These are phyloP conservation scores for Staphylotrichum longicolle DNA, from an alignment of 495 filamentous ascomycete species.

Conservation along the genomic window DNA sequence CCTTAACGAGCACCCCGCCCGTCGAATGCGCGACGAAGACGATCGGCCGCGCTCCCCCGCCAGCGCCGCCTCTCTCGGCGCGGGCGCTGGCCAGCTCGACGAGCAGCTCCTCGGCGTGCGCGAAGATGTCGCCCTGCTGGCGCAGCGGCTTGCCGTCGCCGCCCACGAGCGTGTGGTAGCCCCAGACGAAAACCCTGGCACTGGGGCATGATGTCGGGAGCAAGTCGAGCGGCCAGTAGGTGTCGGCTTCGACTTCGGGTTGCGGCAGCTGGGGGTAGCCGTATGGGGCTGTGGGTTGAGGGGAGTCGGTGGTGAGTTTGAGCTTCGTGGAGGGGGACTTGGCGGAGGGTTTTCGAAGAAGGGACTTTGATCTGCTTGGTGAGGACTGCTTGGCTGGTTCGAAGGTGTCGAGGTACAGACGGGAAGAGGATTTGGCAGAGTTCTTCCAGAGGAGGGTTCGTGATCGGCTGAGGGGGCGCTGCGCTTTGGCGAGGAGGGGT, in stretches of 20 bases:
- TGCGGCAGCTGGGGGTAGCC: no score
- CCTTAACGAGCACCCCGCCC: slow-evolving; percentile 41
- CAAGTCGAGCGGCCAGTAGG: slow-evolving; percentile 40
- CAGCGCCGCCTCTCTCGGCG: slow-evolving; percentile 12
- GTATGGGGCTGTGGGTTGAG: no score
- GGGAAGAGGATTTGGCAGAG: slow-evolving; percentile 29
- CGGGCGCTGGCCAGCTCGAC: slow-evolving; percentile 29
- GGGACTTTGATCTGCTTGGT: neutral
- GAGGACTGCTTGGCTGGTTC: slow-evolving; percentile 16
- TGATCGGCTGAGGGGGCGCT: slow-evolving; percentile 6
- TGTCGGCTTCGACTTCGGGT: slow-evolving; percentile 13
- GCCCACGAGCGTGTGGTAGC: slow-evolving; percentile 34
- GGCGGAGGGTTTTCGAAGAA: slow-evolving; percentile 26
- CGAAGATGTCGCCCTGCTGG: slow-evolving; percentile 35
- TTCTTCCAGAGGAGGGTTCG: slow-evolving; percentile 19
- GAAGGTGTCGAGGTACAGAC: slow-evolving; percentile 19
- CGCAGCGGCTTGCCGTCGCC: slow-evolving; percentile 30
- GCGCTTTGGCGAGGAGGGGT: slow-evolving; percentile 18
- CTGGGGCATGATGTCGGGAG: slow-evolving; percentile 37
- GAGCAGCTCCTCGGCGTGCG: slow-evolving; percentile 35
- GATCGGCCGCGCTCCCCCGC: slow-evolving; percentile 24
- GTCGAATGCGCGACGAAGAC: slow-evolving; percentile 40
- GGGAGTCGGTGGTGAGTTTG: slow-evolving; percentile 6
- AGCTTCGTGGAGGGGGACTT: slow-evolving; percentile 26
- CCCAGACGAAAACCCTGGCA: slow-evolving; percentile 38